Base-by-base conservation (phyloP, 306 rosid species). In the Benincasa hispida region DNA sequence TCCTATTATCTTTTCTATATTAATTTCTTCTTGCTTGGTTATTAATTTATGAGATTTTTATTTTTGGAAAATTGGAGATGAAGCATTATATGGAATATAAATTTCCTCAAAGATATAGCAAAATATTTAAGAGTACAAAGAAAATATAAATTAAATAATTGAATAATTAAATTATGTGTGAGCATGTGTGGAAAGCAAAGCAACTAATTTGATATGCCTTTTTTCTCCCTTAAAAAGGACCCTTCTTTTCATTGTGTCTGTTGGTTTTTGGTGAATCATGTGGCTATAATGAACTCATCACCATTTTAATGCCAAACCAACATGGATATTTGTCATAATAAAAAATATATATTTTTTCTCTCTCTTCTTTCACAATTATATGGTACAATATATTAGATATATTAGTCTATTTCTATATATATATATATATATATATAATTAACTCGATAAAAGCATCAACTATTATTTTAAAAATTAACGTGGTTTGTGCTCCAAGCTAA, bases 231-330 rank as follows among this genome's bases (percentile, higher is more conserved):
- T 17, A 6, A 37, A 66, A 19, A 35, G 72, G 4, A 37, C 72
- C 27, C n/a, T 66, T 66, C 28, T 10, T 34, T 41, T 41, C 54
- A 12, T 22, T 22, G n/a, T 39, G 74, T 22, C 0, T 41, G 15
- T 41, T 34, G 53, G n/a, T n/a, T n/a, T 67, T 68, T 68, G 74
- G 34, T 41, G 74, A 68, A 68, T 68, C 74, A 22, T 68, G 54
- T 42, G 51, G 55, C 74, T 39, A 41, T 68, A 22, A 68, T 68
- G 55, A 68, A 68, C 28, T 37, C 50, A 19, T 37, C 50, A 19
- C 27, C 72, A 65, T 65, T 65, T 35, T 65, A n/a, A 35, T 34
- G 11, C 7, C 42, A 30, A 61, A 42, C 42, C 45, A 62, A 32
- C 45, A 32, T 17, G 11, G 2, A 34, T 62, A 15, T 60, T 28